Conservation (phyloP, 2,329 filamentous ascomycete species). For the Talaromyces albobiverticillius region DNA sequence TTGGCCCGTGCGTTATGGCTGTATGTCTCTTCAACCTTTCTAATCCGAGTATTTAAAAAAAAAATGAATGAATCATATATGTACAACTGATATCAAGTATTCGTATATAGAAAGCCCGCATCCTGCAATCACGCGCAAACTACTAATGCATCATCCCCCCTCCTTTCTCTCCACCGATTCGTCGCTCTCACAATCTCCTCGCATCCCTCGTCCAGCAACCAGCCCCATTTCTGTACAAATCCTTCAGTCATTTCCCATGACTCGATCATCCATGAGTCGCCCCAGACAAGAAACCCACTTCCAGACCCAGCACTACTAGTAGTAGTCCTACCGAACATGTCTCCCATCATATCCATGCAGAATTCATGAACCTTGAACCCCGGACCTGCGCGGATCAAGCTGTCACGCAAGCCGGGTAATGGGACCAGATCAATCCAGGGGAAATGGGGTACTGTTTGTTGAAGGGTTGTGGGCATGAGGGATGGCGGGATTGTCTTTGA, state of each 20-base stretch:
- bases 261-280: slow-evolving; percentile 23
- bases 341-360: neutral
- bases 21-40: too few species aligned
- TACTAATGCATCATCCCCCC: slow-evolving; percentile 17
- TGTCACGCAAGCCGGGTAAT: neutral
- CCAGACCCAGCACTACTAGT: neutral
- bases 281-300: slow-evolving; percentile 26
- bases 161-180: slow-evolving; percentile 25
- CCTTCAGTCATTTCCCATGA: slow-evolving; percentile 25
- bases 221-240: slow-evolving; percentile 26
- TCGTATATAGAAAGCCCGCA: neutral
- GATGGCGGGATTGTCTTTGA: neutral
- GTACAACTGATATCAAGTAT: neutral
- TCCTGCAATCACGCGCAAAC: neutral
- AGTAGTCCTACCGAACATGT: neutral
- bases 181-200: slow-evolving; percentile 20
- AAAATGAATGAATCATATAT: neutral
- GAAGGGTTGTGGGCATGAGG: neutral
- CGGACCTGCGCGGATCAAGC: slow-evolving; percentile 12
- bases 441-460: slow-evolving; percentile 1
- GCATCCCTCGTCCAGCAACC: slow-evolving; percentile 22
- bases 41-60: too few species aligned
- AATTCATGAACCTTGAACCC: slow-evolving; percentile 2
- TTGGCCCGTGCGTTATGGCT: too few species aligned
- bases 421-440: slow-evolving; percentile 7